phyloP scores from a whole-genome alignment of 306 rosid species.

The Prunus mongolica region DNA sequence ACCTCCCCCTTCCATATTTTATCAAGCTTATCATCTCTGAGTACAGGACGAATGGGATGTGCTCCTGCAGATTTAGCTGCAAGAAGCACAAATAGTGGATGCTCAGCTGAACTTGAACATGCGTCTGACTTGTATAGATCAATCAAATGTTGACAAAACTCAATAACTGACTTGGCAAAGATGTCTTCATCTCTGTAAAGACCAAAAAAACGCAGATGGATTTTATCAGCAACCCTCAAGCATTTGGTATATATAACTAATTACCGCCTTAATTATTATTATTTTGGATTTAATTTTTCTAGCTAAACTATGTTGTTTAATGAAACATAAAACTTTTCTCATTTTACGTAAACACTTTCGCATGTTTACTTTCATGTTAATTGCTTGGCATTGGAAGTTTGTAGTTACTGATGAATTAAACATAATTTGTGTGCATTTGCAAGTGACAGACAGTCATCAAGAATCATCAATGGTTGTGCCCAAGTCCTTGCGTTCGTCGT shows the following conservation, averaged over 20 bases:
- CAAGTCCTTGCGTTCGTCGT: too few species aligned
- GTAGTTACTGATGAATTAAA: too few species aligned
- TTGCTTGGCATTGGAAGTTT: too few species aligned
- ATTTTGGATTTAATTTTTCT: too few species aligned
- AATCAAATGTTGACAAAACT: conserved; percentile 37
- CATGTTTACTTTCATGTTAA: too few species aligned
- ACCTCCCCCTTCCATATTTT: conserved; percentile 43
- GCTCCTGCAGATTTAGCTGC: conserved; percentile 71
- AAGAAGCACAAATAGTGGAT: conserved; percentile 48
- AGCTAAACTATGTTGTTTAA: too few species aligned
- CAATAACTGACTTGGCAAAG: conserved; percentile 40
- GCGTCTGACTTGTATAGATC: conserved; percentile 60
- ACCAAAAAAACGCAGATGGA: conserved; percentile 42
- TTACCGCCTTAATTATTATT: neutral
- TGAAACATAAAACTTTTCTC: too few species aligned
- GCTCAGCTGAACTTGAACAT: conserved; percentile 59
- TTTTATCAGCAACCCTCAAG: conserved; percentile 51
- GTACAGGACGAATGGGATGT: conserved; percentile 75
- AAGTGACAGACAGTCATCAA: too few species aligned
- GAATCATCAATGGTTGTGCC: too few species aligned
- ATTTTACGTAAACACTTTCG: too few species aligned
- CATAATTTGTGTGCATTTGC: too few species aligned
- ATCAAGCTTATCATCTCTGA: conserved; percentile 59
- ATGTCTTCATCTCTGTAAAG: conserved; percentile 55
- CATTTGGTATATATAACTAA: conserved; percentile 37